Base-by-base conservation (phyloP, 1,284 basidiomycete genomes). In the Wallemia ichthyophaga region DNA sequence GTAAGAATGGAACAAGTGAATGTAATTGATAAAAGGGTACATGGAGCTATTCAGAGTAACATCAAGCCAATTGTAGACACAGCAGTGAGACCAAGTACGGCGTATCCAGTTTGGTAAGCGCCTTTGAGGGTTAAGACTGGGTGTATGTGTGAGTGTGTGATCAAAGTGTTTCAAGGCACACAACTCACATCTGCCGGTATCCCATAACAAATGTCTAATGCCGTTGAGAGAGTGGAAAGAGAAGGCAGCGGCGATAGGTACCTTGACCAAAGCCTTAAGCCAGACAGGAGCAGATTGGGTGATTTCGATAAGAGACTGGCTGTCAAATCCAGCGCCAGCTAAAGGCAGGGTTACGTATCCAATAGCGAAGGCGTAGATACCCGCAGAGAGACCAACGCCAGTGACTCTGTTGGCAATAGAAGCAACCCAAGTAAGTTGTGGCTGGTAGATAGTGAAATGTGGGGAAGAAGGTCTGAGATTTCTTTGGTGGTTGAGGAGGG, bases 401-500 rank as follows among this genome's bases (percentile, higher is more conserved):
- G 88, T 85, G 57, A 78, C 71, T 69, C 92, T 83, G 73, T 96
- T 82, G 27, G 76, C 76, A 66, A 92, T 88, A 17, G 88, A 94
- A 1, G 72, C 76, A 60, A 82, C 33, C 86, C 85, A 94, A 54
- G 92, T 96, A 56, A 76, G 64, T 70, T 95, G 91, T 23, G 87
- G 88, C 70, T 94, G 85, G 74, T 96, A 98, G 71, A 96, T 95
- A 58, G 85, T 85, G 66, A 91, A 83, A 71, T 95, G 88, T 24
- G 94, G 92, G 66, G 82, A 85, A 61, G 76, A 82, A 21, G 94
- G 92, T 27, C 92, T 82, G 58, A 75, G 73, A 58, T 83, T 72
- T 63, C 92, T 80, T 70, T 95, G 89, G 63, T 78, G 70, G 75
- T 98, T 92, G 63, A 96, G 74, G 63, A 92, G 79, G 2, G 75